Evolutionary conservation across 169 alveolate species (phyloP), one percentile per base, ranked within the genome.

Genomic region (Babesia ovata): DNA sequence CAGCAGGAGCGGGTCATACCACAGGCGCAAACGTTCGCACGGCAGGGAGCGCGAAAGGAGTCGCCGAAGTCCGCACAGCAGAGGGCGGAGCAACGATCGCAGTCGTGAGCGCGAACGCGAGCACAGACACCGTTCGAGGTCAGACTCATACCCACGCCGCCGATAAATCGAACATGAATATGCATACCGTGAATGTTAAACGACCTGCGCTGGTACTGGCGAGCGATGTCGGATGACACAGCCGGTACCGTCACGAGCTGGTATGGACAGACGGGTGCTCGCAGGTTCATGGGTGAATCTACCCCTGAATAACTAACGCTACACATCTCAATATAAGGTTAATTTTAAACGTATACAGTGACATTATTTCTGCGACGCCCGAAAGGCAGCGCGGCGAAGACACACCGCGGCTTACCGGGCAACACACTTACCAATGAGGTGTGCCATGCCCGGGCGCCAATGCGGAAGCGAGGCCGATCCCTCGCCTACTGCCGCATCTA

Each of bases 31-130:
- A 46, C 70, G 86, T 17, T 49, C 74, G 13, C 81, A 63, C 39
- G 67, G 69, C 42, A 39, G 84, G 57, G 77, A 63, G 7, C 39
- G 84, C 14, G 77, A 61, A 19, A 62, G 84, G 69, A 72, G 88
- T 24, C 73, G 84, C 26, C 44, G 76, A 24, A 70, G 88, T 42
- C 50, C 88, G n/a, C 21, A 53, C 70, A 75, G 84, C 49, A 69
- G 76, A 0, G 66, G 73, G 79, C 59, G 72, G 21, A 67, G 76
- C 36, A 29, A 39, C 56, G 76, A 67, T 67, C 76, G 76, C 76
- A 67, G 76, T 48, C 63, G 76, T 29, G 76, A 67, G 57, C 63
- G 76, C 33, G 75, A 66, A 14, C 75, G 48, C 63, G 33, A 58
- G 60, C 76, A 67, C 65, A 39, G 66, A 9, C 29, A 45, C 11